A percentile compares a stretch with the other conserved stretches of the same genome.
Evolutionary conservation across 805 yeast genomes (phyloP).

Genomic region (Dipodascus geniculatus): DNA sequence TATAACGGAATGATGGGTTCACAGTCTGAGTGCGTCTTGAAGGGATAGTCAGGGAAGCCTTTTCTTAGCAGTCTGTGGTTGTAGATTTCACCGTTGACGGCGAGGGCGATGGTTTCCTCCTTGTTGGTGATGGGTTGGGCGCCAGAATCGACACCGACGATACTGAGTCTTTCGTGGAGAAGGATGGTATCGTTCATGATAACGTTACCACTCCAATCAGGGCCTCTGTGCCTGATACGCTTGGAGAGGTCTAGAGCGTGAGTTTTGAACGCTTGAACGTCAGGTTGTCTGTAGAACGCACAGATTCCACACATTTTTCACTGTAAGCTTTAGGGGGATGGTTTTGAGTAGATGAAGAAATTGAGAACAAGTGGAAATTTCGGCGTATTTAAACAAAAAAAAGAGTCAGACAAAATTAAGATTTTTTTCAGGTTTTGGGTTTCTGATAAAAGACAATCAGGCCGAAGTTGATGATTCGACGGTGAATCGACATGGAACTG

Average conservation of each 20-base stretch:
- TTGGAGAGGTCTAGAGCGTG: constrained; percentile 85
- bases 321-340: neutral
- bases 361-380: neutral
- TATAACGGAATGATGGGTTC: constrained; percentile 94
- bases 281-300: constrained; percentile 78
- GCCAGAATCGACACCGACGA: constrained; percentile 94
- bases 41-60: constrained; percentile 58
- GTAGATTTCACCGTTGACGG: constrained; percentile 97
- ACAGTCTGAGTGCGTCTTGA: constrained; percentile 86
- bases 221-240: constrained; percentile 96
- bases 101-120: constrained; percentile 60
- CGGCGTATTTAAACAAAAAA: neutral
- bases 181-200: constrained; percentile 69
- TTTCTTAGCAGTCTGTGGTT: constrained; percentile 87
- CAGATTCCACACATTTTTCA: constrained; percentile 92
- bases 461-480: neutral
- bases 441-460: neutral
- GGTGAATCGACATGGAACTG: neutral
- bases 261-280: constrained; percentile 69
- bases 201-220: constrained; percentile 92
- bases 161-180: constrained; percentile 93
- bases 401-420: neutral
- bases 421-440: constrained; percentile 1
- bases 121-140: constrained; percentile 90
- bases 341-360: neutral